Conservation (phyloP, 2,329 filamentous ascomycete species). For the Leptoxyphium fumago region DNA sequence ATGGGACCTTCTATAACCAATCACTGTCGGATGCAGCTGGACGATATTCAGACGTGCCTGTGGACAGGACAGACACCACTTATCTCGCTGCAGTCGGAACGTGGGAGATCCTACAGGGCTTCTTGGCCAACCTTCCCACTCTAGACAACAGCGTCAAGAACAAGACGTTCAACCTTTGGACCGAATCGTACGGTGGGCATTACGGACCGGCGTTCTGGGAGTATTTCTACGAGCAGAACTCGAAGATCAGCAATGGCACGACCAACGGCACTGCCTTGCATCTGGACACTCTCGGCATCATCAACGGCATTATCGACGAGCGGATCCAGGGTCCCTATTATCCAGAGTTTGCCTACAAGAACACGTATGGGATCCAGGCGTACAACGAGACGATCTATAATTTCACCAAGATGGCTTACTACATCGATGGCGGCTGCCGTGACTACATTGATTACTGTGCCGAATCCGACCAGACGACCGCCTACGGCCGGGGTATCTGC, state of each 20-base stretch:
- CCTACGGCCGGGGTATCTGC: conserved; percentile 29
- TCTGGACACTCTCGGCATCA: conserved; percentile 49
- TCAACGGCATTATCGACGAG: conserved; percentile 57
- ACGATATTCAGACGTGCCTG: conserved; percentile 36
- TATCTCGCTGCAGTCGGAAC: conserved; percentile 40
- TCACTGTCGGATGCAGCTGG: conserved; percentile 25
- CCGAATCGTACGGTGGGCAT: conserved; percentile 42
- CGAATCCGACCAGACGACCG: conserved; percentile 16
- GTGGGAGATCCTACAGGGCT: conserved; percentile 42
- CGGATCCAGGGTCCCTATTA: conserved; percentile 45
- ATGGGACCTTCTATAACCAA: conserved; percentile 32
- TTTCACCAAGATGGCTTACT: conserved; percentile 29
- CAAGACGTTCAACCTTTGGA: conserved; percentile 44
- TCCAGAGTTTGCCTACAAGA: conserved; percentile 44
- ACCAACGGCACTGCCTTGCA: conserved; percentile 42
- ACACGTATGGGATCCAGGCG: conserved; percentile 49
- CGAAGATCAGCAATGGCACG: conserved; percentile 35
- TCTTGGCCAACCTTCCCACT: conserved; percentile 34
- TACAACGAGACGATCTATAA: conserved; percentile 35
- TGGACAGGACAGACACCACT: conserved; percentile 34
- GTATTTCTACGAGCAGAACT: conserved; percentile 47
- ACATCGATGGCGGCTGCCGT: conserved; percentile 12
- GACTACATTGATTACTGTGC: conserved; percentile 23
- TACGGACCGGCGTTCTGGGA: conserved; percentile 52
- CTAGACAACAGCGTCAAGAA: conserved; percentile 35